A percentile compares a stretch with the other conserved stretches of the same genome.
Conservation (phyloP, 2,329 filamentous ascomycete genomes). For the Westerdykella sp. region DNA sequence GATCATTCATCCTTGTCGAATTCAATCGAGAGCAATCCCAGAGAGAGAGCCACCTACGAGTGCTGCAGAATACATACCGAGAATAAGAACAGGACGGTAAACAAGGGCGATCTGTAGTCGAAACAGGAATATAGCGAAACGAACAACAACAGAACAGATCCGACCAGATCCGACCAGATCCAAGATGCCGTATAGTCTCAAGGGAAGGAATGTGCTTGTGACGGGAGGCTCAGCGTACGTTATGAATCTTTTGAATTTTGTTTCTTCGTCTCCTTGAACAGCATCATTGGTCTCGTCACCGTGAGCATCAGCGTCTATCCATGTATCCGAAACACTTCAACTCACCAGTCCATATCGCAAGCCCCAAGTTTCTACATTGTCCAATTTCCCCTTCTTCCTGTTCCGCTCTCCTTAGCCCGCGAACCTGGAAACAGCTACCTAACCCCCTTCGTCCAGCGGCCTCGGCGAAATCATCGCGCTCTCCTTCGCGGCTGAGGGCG, state of each 20-base stretch:
- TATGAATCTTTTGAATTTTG: not conserved
- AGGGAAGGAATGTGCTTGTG: conserved; percentile 56
- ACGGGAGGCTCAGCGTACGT: conserved; percentile 58
- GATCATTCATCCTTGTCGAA: too few relatives aligned
- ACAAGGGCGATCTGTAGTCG: too few relatives aligned
- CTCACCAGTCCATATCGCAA: not conserved
- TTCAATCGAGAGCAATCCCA: too few relatives aligned
- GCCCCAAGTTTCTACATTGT: not conserved
- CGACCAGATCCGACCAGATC: not conserved
- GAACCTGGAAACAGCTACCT: not conserved
- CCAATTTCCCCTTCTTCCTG: not conserved
- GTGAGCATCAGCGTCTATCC: not conserved
- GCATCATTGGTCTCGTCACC: not conserved
- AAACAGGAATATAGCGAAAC: too few relatives aligned
- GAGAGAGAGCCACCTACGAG: too few relatives aligned
- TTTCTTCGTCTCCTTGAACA: not conserved
- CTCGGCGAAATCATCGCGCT: conserved; percentile 63
- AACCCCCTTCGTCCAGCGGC: conserved; percentile 45
- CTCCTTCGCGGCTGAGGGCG: conserved; percentile 62
- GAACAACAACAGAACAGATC: too few relatives aligned
- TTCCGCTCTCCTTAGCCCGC: not conserved
- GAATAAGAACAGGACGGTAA: too few relatives aligned
- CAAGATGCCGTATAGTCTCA: conserved; percentile 57
- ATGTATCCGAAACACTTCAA: too few relatives aligned
- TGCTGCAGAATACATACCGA: too few relatives aligned